A percentile compares a stretch with the other conserved stretches of the same genome.
phyloP scores from a whole-genome alignment of 2,329 filamentous ascomycete species.

The Cladophialophora bantiana region DNA sequence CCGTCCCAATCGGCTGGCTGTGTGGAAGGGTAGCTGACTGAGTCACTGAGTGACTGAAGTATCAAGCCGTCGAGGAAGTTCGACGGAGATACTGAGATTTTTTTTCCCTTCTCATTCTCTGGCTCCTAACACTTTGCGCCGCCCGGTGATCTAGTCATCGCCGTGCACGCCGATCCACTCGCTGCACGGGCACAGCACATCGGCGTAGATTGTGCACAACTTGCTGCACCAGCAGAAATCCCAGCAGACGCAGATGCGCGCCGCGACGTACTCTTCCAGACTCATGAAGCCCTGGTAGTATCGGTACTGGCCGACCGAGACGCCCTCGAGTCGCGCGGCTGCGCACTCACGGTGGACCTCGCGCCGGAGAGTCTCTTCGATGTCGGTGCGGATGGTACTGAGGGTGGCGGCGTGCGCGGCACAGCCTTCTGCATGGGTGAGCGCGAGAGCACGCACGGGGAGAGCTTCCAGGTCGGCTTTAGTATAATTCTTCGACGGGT shows the following conservation, averaged over 20 bases:
- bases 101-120: background rate
- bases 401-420: conserved; percentile 13
- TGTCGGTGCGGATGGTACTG: conserved; percentile 12
- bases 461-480: conserved; percentile 18
- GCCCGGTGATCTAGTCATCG: background rate
- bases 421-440: conserved; percentile 22
- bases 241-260: conserved; percentile 39
- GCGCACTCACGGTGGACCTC: conserved; percentile 37
- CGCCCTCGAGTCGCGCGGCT: conserved; percentile 36
- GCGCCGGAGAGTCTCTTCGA: conserved; percentile 32
- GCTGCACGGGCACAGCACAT: conserved; percentile 39
- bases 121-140: too few relatives aligned
- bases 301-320: conserved; percentile 36
- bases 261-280: conserved; percentile 37
- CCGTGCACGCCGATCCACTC: conserved; percentile 28
- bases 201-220: conserved; percentile 38
- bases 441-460: conserved; percentile 22
- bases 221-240: conserved; percentile 36
- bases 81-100: background rate
- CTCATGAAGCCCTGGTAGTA: conserved; percentile 40
- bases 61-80: background rate
- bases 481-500: conserved; percentile 26
- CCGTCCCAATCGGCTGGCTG: too few relatives aligned
- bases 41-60: too few relatives aligned
- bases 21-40: too few relatives aligned